phyloP scores from a whole-genome alignment of 106 monocot species.

The Dendrobium nobile region DNA sequence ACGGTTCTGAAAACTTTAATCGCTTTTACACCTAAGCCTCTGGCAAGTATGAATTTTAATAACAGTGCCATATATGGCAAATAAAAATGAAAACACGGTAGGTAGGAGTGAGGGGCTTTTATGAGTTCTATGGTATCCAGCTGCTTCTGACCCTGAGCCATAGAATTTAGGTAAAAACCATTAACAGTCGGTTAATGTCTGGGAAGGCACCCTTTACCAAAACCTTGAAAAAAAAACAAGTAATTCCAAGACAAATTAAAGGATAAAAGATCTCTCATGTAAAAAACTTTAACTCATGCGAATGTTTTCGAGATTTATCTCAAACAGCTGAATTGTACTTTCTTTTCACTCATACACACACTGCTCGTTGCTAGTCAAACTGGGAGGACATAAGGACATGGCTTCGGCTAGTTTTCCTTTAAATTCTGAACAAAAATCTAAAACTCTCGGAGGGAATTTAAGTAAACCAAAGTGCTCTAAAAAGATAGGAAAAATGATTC shows the following conservation, averaged over 20 bases:
- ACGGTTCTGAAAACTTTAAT: not conserved
- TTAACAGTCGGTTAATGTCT: slow-evolving; percentile 8
- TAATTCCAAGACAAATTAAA: slow-evolving; percentile 5
- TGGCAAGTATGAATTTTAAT: slow-evolving; percentile 9
- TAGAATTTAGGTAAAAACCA: slow-evolving; percentile 18
- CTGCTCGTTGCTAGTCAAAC: slow-evolving; percentile 13
- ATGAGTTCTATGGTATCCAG: slow-evolving; percentile 7
- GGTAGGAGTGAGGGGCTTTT: slow-evolving; percentile 1
- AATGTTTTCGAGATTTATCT: slow-evolving; percentile 20
- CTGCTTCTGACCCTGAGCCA: slow-evolving; percentile 15
- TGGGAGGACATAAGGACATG: slow-evolving; percentile 59
- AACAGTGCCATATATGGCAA: slow-evolving; percentile 2
- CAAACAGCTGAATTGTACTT: slow-evolving; percentile 13
- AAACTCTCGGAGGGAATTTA: slow-evolving; percentile 5
- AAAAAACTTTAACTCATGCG: slow-evolving; percentile 9
- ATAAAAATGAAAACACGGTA: slow-evolving; percentile 1
- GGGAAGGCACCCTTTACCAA: not conserved
- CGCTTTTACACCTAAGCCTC: not conserved
- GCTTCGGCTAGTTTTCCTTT: slow-evolving; percentile 31
- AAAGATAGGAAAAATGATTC: slow-evolving; percentile 28
- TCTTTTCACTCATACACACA: slow-evolving; percentile 18
- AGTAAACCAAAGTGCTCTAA: slow-evolving; percentile 29
- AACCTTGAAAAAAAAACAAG: slow-evolving; percentile 18
- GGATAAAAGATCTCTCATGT: slow-evolving; percentile 7
- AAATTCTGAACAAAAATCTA: slow-evolving; percentile 14